Evolutionary conservation across 2,329 filamentous ascomycete species (phyloP).

Genomic region (Byssoonygena ceratinophila): DNA sequence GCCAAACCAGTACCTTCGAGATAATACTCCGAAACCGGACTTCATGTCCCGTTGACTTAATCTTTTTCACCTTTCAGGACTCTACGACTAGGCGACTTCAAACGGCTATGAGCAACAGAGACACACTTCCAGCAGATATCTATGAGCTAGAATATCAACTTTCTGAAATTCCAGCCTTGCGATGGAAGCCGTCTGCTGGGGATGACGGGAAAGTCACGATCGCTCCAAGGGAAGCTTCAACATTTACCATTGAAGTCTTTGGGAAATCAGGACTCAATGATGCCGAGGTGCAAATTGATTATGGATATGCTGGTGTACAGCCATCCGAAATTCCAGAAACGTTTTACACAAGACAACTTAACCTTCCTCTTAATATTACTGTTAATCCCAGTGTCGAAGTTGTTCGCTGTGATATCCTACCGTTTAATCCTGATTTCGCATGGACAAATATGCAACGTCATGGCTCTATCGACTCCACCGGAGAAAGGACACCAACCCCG

Average conservation of each 20-base stretch:
- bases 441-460: slow-evolving; percentile 41
- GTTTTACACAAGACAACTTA: slow-evolving; percentile 76
- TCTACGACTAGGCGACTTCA: slow-evolving; percentile 72
- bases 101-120: slow-evolving; percentile 61
- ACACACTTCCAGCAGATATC: slow-evolving; percentile 65
- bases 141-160: slow-evolving; percentile 79
- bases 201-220: slow-evolving; percentile 47
- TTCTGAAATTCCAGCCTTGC: slow-evolving; percentile 57
- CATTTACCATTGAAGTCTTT: slow-evolving; percentile 72
- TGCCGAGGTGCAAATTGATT: slow-evolving; percentile 73
- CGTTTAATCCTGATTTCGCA: slow-evolving; percentile 59
- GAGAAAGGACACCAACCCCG: slow-evolving; percentile 14
- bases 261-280: slow-evolving; percentile 76
- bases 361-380: slow-evolving; percentile 70
- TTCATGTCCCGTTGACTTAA: slow-evolving; percentile 63
- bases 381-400: slow-evolving; percentile 87
- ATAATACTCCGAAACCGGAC: slow-evolving; percentile 74
- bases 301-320: slow-evolving; percentile 64
- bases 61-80: slow-evolving; percentile 82
- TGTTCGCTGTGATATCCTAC: slow-evolving; percentile 64
- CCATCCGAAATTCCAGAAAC: slow-evolving; percentile 57
- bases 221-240: slow-evolving; percentile 54
- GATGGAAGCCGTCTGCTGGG: slow-evolving; percentile 44
- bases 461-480: slow-evolving; percentile 7
- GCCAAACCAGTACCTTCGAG: slow-evolving; percentile 66